These are phyloP conservation scores for Lepiota brunneoincarnata DNA, from an alignment of 768 basidiomycete genomes.

Conservation along the genomic window DNA sequence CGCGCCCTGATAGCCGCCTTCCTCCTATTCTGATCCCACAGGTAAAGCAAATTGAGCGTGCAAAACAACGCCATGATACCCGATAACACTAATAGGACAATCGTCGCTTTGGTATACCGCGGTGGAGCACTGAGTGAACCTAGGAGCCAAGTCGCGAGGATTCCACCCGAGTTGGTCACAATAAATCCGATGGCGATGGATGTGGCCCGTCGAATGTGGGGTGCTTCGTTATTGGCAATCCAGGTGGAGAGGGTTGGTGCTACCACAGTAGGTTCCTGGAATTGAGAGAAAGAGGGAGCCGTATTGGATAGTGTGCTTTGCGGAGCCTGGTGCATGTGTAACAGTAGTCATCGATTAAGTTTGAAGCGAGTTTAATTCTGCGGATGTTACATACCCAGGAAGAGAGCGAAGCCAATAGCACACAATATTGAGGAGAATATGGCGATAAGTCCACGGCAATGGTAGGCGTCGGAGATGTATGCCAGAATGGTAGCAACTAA, in stretches of 20 bases:
- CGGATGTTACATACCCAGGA: slow-evolving; percentile 38
- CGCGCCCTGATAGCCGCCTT: slow-evolving; percentile 36
- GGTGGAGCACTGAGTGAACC: slow-evolving; percentile 49
- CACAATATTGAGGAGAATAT: slow-evolving; percentile 43
- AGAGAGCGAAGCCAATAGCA: slow-evolving; percentile 55
- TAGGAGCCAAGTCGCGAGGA: slow-evolving; percentile 60
- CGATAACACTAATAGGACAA: slow-evolving; percentile 38
- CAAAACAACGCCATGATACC: slow-evolving; percentile 35
- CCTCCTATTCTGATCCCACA: slow-evolving; percentile 40
- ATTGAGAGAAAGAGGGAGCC: slow-evolving; percentile 55
- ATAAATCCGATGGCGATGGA: slow-evolving; percentile 56
- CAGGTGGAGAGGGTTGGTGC: slow-evolving; percentile 57
- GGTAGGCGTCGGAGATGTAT: slow-evolving; percentile 51
- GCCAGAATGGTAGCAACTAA: slow-evolving; percentile 36
- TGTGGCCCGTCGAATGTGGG: slow-evolving; percentile 55
- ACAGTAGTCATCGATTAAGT: not conserved
- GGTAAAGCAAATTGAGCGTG: slow-evolving; percentile 36
- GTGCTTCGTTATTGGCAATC: slow-evolving; percentile 60
- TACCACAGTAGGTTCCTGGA: slow-evolving; percentile 47
- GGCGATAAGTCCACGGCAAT: slow-evolving; percentile 43
- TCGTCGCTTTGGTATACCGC: slow-evolving; percentile 46
- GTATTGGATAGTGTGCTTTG: slow-evolving; percentile 41
- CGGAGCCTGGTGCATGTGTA: slow-evolving; percentile 28
- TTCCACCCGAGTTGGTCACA: slow-evolving; percentile 57
- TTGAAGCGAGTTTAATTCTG: not conserved